These are phyloP conservation scores for Paraphoma sp. DNA, from an alignment of 2,329 filamentous ascomycete species.

Conservation along the genomic window DNA sequence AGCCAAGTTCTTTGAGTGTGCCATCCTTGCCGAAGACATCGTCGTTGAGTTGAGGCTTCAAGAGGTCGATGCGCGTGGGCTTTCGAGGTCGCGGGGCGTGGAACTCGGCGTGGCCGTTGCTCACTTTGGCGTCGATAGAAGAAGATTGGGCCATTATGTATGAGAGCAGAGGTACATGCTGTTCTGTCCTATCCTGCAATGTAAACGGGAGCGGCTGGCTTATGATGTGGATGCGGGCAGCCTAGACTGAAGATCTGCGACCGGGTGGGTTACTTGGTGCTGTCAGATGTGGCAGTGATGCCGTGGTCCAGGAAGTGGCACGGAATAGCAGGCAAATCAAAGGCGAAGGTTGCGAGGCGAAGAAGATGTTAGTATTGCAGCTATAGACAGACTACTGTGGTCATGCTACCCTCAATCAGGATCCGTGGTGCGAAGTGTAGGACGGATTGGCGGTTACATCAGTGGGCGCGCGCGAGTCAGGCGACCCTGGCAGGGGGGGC, in stretches of 20 bases:
- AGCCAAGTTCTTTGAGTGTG: slow-evolving; percentile 30
- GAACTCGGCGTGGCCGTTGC: slow-evolving; percentile 33
- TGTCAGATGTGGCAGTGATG: slow-evolving; percentile 23
- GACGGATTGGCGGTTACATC: slow-evolving; percentile 6
- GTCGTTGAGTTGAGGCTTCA: slow-evolving; percentile 44
- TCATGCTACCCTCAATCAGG: background rate
- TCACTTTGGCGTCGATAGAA: slow-evolving; percentile 29
- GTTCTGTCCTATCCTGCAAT: slow-evolving; percentile 11
- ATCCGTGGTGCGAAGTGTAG: background rate
- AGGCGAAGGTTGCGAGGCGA: background rate
- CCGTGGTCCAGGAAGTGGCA: slow-evolving; percentile 6
- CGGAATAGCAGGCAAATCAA: slow-evolving; percentile 7
- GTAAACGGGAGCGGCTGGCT: slow-evolving; percentile 12
- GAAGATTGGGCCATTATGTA: slow-evolving; percentile 43
- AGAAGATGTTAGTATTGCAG: background rate
- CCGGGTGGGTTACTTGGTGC: slow-evolving; percentile 19
- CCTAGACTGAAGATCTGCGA: slow-evolving; percentile 35
- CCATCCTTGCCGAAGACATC: slow-evolving; percentile 34
- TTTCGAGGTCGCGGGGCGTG: slow-evolving; percentile 46
- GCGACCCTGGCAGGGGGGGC: background rate
- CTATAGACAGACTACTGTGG: background rate
- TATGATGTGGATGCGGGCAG: slow-evolving; percentile 31
- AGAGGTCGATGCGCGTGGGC: slow-evolving; percentile 41
- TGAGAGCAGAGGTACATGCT: slow-evolving; percentile 24
- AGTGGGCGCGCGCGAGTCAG: slow-evolving; percentile 21